Percentiles rank a stretch among this genome's conserved stretches.
Evolutionary conservation across 1,284 basidiomycete species (phyloP).

Genomic region (Ustilago cynodontis): DNA sequence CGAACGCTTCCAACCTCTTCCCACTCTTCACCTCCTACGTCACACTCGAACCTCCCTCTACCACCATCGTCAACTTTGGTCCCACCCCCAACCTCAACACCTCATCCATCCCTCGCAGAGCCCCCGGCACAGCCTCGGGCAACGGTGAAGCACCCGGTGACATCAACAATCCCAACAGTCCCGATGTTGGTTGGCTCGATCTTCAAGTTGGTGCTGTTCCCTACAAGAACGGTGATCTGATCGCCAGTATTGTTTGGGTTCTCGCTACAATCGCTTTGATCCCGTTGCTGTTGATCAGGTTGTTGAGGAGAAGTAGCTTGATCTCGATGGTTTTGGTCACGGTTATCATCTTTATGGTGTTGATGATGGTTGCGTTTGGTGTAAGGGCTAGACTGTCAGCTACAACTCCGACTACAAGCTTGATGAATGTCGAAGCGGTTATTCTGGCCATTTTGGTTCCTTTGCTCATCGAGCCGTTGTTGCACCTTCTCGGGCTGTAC

Average conservation of each 20-base stretch:
- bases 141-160: conserved; percentile 48
- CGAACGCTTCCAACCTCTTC: conserved; percentile 31
- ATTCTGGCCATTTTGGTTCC: conserved; percentile 46
- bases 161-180: conserved; percentile 54
- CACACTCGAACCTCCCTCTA: conserved; percentile 21
- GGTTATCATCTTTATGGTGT: conserved; percentile 42
- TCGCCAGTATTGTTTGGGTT: conserved; percentile 52
- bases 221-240: conserved; percentile 58
- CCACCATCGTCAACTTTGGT: conserved; percentile 40
- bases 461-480: conserved; percentile 48
- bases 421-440: conserved; percentile 53
- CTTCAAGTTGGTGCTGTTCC: conserved; percentile 50
- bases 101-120: conserved; percentile 19
- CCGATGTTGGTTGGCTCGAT: conserved; percentile 57
- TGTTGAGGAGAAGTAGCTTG: conserved; percentile 48
- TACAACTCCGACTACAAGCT: conserved; percentile 32
- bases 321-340: conserved; percentile 54
- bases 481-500: conserved; percentile 49
- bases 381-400: conserved; percentile 43
- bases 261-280: conserved; percentile 49
- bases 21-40: conserved; percentile 47
- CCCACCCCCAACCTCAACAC: conserved; percentile 44
- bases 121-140: conserved; percentile 22
- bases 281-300: conserved; percentile 52
- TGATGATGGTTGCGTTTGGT: conserved; percentile 49